These are phyloP conservation scores for Pyropia yezoensis DNA, from an alignment of 23 red algal genomes.

Conservation along the genomic window DNA sequence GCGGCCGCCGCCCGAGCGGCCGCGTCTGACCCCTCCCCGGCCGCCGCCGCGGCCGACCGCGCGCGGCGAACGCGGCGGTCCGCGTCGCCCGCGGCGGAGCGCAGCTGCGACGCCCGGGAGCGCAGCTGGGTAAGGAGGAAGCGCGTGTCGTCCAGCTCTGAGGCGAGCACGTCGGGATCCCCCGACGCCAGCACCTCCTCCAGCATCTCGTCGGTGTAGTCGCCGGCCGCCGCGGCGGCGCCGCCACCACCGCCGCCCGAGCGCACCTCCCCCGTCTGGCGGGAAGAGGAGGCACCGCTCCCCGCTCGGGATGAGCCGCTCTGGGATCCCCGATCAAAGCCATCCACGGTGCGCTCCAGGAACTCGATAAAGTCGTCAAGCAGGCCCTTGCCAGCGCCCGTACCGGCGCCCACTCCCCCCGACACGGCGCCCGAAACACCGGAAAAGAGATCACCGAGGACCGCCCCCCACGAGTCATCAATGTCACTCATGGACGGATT, in stretches of 20 bases:
- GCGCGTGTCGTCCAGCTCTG: slow-evolving; percentile 70
- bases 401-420: slow-evolving; percentile 16
- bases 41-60: slow-evolving; percentile 7
- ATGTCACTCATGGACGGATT: slow-evolving; percentile 69
- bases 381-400: slow-evolving; percentile 15
- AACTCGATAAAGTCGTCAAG: slow-evolving; percentile 90
- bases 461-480: slow-evolving; percentile 62
- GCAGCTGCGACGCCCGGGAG: slow-evolving; percentile 4
- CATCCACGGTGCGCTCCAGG: slow-evolving; percentile 61
- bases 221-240: slow-evolving; percentile 1
- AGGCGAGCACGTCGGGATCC: slow-evolving; percentile 45
- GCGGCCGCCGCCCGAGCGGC: slow-evolving; percentile 27
- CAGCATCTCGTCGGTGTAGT: slow-evolving; percentile 41
- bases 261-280: not conserved
- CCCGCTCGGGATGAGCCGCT: not conserved
- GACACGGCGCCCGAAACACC: slow-evolving; percentile 13
- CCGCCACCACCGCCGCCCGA: not conserved
- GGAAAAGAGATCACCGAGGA: slow-evolving; percentile 74
- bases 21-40: slow-evolving; percentile 10
- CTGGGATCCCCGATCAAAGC: slow-evolving; percentile 8
- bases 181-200: slow-evolving; percentile 40
- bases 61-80: slow-evolving; percentile 17
- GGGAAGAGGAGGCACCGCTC: too few species aligned
- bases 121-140: slow-evolving; percentile 62
- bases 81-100: slow-evolving; percentile 14